Base-by-base conservation (phyloP, 2,329 filamentous ascomycete genomes). In the Setomelanomma holmii region DNA sequence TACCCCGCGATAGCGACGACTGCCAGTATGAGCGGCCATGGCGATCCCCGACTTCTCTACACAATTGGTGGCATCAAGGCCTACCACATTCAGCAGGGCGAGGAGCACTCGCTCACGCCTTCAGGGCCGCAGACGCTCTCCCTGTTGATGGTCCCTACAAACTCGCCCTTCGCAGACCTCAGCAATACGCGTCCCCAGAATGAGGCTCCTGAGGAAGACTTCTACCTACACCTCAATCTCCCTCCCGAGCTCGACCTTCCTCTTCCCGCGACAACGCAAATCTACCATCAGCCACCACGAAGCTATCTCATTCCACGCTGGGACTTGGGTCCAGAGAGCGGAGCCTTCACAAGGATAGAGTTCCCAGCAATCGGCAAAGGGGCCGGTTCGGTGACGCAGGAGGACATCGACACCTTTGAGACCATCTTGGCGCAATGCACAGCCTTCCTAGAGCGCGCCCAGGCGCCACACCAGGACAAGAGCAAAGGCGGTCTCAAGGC, bases 351-450 rank as follows among this genome's bases (percentile, higher is more conserved):
- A 17, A 85, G 92, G 49, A 91, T 99, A 69, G 89, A 97, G 72
- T 98, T 99, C 63, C 93, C 93, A 0, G 73, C 82, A 2, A 79
- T 89, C 20, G 90, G 90, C 17, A 86, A 81, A 54, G 87, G 90
- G 0, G 73, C 80, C 1, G 72, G 71, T 27, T 81, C 84, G 27
- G 88, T 90, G 21, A 84, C 90, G 1, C 92, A 97, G 74, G 93
- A 98, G 72, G 93, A 97, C 73, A 82, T 96, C 36, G 92, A 97
- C 71, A 98, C 93, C 0, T 98, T 97, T 68, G 93, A 98, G 80
- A 97, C 93, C 3, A 98, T 98, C 60, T 82, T 98, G 44, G 93
- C 93, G n/a, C 92, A 98, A 77, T 98, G 93, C 76, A 98, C 93
- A 2, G 91, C 93, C 1, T 98, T 99, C 74, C 84, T 96, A 4